phyloP scores from a whole-genome alignment of 75 land plant species.

The Gnetum montanum region DNA sequence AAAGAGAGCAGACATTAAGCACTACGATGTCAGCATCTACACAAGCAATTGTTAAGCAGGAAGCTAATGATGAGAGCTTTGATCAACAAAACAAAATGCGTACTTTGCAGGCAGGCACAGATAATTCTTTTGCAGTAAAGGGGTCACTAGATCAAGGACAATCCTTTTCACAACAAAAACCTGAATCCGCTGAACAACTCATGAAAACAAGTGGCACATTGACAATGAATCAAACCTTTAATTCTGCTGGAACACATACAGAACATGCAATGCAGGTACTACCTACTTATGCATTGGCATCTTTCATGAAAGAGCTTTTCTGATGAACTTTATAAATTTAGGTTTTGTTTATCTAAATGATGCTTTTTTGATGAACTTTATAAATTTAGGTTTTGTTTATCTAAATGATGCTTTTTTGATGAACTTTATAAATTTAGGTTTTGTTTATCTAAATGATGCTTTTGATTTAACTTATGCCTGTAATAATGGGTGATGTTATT shows the following conservation, averaged over 20 bases:
- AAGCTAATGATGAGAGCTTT: conserved; percentile 26
- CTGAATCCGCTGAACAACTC: conserved; percentile 27
- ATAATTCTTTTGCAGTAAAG: conserved; percentile 9
- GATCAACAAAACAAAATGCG: conserved; percentile 27
- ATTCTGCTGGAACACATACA: conserved; percentile 5
- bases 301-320: no score
- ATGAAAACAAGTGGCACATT: conserved; percentile 15
- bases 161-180: conserved; percentile 9
- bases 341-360: no score
- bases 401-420: no score
- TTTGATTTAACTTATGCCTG: no score
- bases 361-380: no score
- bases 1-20: conserved; percentile 17
- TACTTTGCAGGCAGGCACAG: background rate
- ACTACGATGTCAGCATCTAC: conserved; percentile 8
- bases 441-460: no score
- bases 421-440: no score
- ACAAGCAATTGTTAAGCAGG: conserved; percentile 28
- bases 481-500: no score
- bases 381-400: no score
- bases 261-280: conserved; percentile 16
- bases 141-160: conserved; percentile 16
- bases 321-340: no score
- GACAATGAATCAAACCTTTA: conserved; percentile 12
- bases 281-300: no score